phyloP scores from a whole-genome alignment of 768 basidiomycete genomes.

The Leucosporidium yakuticum region DNA sequence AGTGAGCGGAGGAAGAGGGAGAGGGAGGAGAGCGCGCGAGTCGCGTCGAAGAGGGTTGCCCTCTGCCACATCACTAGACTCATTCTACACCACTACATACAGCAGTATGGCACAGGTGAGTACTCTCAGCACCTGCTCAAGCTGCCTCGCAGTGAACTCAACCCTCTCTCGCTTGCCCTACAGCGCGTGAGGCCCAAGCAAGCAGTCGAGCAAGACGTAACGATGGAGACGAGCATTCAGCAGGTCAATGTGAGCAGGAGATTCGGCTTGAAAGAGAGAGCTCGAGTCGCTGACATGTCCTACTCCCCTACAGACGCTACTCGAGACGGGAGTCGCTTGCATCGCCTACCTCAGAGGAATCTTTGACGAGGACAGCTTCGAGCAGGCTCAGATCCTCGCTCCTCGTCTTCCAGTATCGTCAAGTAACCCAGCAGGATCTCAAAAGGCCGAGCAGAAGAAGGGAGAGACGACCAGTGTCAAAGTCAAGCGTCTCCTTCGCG shows the following conservation, averaged over 20 bases:
- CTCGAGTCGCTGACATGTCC: background rate
- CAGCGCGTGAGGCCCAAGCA: conserved; percentile 24
- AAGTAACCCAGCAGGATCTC: background rate
- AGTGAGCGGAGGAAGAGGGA: no score
- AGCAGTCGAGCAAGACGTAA: conserved; percentile 7
- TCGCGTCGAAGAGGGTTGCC: no score
- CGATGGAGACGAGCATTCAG: background rate
- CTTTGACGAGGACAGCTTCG: conserved; percentile 31
- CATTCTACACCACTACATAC: no score
- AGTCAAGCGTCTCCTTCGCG: conserved; percentile 67
- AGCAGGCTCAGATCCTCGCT: conserved; percentile 19
- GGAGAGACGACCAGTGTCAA: conserved; percentile 50
- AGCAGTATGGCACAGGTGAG: no score
- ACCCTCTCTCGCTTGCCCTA: background rate
- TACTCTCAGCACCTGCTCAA: no score
- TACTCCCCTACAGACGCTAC: conserved; percentile 10
- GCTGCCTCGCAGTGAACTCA: background rate
- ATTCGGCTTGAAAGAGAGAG: background rate
- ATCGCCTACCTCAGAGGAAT: conserved; percentile 35
- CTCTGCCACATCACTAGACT: no score
- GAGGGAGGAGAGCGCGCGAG: no score
- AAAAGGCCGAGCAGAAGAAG: conserved; percentile 3
- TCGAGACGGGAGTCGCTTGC: conserved; percentile 34
- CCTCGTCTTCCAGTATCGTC: conserved; percentile 12
- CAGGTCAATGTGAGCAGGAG: conserved; percentile 16